phyloP scores from a whole-genome alignment of 2,329 filamentous ascomycete genomes.

The Hypoxylon sp. region DNA sequence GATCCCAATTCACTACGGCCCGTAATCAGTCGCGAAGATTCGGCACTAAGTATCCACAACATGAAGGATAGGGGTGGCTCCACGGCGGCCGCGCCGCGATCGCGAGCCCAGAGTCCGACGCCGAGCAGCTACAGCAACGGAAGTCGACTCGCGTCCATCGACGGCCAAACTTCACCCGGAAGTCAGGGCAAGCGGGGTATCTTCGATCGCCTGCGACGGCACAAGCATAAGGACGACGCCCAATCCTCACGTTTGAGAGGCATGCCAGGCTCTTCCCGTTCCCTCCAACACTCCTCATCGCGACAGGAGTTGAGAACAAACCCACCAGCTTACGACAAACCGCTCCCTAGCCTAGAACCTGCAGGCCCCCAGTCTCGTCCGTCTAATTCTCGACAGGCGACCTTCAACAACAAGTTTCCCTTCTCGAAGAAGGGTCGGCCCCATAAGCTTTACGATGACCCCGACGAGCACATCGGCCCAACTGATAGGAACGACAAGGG shows the following conservation, averaged over 20 bases:
- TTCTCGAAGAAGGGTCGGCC: constrained; percentile 65
- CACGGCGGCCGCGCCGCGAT: constrained; percentile 51
- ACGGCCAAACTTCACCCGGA: constrained; percentile 67
- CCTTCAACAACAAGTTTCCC: constrained; percentile 69
- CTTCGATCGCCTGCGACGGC: constrained; percentile 58
- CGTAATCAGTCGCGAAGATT: constrained; percentile 79
- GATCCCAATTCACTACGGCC: constrained; percentile 72
- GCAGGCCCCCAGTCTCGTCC: constrained; percentile 36
- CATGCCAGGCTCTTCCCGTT: constrained; percentile 61
- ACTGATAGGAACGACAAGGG: constrained; percentile 67
- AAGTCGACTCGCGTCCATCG: constrained; percentile 57
- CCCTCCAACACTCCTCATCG: constrained; percentile 60
- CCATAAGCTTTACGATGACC: constrained; percentile 58
- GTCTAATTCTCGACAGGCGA: constrained; percentile 53
- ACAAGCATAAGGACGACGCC: constrained; percentile 64
- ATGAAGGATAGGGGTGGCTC: constrained; percentile 63
- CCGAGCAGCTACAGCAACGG: constrained; percentile 74
- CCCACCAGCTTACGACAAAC: constrained; percentile 50
- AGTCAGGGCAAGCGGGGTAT: constrained; percentile 61
- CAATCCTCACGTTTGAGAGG: constrained; percentile 54
- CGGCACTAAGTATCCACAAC: constrained; percentile 57
- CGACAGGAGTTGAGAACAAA: constrained; percentile 55
- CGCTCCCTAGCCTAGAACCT: constrained; percentile 42
- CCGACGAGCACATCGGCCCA: constrained; percentile 66
- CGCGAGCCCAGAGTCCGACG: constrained; percentile 81